These are phyloP conservation scores for Epichloe baconii DNA, from an alignment of 2,329 filamentous ascomycete species.

Conservation along the genomic window DNA sequence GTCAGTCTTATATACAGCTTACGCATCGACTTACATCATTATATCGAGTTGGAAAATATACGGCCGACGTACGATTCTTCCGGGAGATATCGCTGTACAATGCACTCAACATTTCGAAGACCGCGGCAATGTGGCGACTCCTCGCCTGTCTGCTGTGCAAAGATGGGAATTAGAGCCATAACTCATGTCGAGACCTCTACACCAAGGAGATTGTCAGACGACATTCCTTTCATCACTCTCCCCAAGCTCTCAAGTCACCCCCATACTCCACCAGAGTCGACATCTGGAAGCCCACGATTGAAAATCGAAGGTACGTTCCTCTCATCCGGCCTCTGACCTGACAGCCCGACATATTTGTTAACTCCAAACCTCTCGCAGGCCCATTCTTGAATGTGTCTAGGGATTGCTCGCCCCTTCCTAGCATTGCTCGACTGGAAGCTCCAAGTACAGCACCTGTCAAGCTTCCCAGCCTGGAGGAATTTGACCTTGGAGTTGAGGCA, in stretches of 20 bases:
- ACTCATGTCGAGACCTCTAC: slow-evolving; percentile 9
- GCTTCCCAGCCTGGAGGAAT: slow-evolving; percentile 25
- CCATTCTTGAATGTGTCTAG: slow-evolving; percentile 10
- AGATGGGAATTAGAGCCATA: slow-evolving; percentile 12
- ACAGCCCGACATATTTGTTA: slow-evolving; percentile 1
- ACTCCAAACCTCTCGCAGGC: slow-evolving; percentile 5
- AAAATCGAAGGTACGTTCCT: slow-evolving; percentile 19
- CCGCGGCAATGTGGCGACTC: slow-evolving; percentile 7
- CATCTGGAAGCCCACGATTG: slow-evolving; percentile 21
- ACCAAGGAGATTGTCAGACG: slow-evolving; percentile 11
- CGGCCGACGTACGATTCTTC: not conserved
- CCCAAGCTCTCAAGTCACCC: slow-evolving; percentile 11
- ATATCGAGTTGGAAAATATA: not conserved
- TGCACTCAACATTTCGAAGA: slow-evolving; percentile 7
- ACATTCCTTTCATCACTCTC: slow-evolving; percentile 11
- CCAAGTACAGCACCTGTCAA: slow-evolving; percentile 10
- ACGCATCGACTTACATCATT: not conserved
- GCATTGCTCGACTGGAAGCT: slow-evolving; percentile 8
- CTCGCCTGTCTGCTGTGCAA: slow-evolving; percentile 7
- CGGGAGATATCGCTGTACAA: not conserved
- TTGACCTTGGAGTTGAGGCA: slow-evolving; percentile 25
- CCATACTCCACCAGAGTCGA: slow-evolving; percentile 19
- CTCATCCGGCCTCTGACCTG: not conserved
- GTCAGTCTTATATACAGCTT: not conserved
- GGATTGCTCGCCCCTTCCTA: slow-evolving; percentile 16